Base-by-base conservation (phyloP, 116 monocot genomes). In the Thalassia testudinum region DNA sequence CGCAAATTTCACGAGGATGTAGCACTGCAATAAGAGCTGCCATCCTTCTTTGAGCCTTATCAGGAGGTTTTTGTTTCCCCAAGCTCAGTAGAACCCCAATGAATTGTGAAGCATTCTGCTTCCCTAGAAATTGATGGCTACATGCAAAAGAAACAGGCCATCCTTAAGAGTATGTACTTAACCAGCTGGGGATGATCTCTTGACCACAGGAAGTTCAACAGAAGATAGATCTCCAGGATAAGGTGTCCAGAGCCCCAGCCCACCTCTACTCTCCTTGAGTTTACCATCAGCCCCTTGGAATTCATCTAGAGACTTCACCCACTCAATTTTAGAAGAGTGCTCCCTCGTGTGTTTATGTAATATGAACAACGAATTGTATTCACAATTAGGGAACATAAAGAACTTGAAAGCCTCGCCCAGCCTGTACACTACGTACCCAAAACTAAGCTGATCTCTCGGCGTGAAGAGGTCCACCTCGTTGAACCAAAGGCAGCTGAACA, bases 401-500 rank as follows among this genome's bases (percentile, higher is more conserved):
- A 89, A 85, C 26, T 75, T 75, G 55, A 97, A 89, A 7, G 74
- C 64, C 22, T 65, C 70, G 20, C 84, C 73, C 21, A 97, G 59
- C 65, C 89, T 76, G 64, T 82, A 68, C 40, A 75, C 81, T 12
- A 75, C 89, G 24, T 89, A 89, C 18, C 85, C 97, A 57, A 97
- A 97, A 57, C 97, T 97, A 18, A 97, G 68, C 56, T 97, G 97
- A 64, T 97, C 97, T 42, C 89, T 76, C 19, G 89, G 97, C 12
- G 89, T 97, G 72, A 97, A 82, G 27, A 89, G 79, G 57, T 89
- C 75, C 68, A 97, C 97, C 57, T 97, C 97, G n/a, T 89, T 97
- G 78, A 97, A 89, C 97, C 97, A 89, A 8, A 97, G 97, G 63
- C 97, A 97, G 48, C 89, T 89, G 59, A 97, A 85, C 43, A 97